phyloP scores from a whole-genome alignment of 306 rosid genomes.

The Cucurbita ficifolia region DNA sequence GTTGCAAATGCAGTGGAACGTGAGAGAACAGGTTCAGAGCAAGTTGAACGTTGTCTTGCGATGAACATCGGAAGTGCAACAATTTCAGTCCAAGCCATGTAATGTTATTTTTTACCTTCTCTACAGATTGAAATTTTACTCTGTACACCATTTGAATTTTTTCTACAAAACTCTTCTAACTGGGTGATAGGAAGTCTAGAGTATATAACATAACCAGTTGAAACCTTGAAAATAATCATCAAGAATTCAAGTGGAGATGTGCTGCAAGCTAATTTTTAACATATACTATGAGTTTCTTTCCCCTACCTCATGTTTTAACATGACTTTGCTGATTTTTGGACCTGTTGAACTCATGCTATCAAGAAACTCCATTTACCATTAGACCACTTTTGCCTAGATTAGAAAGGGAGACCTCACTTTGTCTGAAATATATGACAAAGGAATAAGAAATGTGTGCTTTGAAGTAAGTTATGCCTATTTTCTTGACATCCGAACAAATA shows the following conservation, averaged over 20 bases:
- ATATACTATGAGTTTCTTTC: neutral
- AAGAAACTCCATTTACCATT: neutral
- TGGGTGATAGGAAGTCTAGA: neutral
- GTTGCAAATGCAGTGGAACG: constrained; percentile 15
- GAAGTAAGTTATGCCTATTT: neutral
- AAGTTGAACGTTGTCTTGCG: constrained; percentile 34
- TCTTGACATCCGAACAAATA: neutral
- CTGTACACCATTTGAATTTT: neutral
- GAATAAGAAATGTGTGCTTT: neutral
- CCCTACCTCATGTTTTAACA: neutral
- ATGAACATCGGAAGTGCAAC: constrained; percentile 10
- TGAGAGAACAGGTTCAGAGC: constrained; percentile 31
- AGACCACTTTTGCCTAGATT: neutral
- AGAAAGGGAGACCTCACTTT: neutral
- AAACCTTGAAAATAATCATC: neutral
- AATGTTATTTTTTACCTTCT: constrained; percentile 3
- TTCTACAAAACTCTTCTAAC: neutral
- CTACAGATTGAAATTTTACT: neutral
- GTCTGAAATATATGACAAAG: neutral
- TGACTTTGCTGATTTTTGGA: neutral
- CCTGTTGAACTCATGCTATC: neutral
- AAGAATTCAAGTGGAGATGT: neutral
- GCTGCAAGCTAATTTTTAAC: neutral
- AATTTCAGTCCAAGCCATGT: neutral
- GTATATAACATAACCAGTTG: neutral